phyloP scores from a whole-genome alignment of 1,284 basidiomycete genomes.

The Trichosporon faecale region DNA sequence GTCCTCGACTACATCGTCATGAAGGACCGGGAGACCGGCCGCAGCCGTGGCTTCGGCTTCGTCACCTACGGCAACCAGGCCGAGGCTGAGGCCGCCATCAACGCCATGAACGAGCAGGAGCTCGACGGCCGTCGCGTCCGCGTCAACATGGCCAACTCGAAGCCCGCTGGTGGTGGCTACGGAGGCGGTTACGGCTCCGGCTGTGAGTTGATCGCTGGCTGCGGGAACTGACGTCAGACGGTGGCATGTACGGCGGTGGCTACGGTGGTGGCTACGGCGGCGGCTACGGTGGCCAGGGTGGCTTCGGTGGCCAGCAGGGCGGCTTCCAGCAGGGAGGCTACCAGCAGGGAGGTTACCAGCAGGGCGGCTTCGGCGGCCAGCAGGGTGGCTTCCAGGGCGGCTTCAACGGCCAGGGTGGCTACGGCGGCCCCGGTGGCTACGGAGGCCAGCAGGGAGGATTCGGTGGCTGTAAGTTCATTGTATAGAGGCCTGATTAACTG shows the following conservation, averaged over 20 bases:
- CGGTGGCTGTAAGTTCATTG: slow-evolving; percentile 30
- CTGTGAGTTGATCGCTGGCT: slow-evolving; percentile 29
- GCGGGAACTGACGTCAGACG: slow-evolving; percentile 20
- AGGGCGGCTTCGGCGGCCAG: slow-evolving; percentile 33
- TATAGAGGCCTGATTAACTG: background rate
- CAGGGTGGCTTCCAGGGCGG: slow-evolving; percentile 46
- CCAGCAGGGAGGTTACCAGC: slow-evolving; percentile 49
- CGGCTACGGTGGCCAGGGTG: slow-evolving; percentile 33
- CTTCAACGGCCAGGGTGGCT: slow-evolving; percentile 47
- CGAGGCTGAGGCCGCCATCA: slow-evolving; percentile 80
- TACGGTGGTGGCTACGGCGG: slow-evolving; percentile 43
- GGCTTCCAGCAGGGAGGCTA: slow-evolving; percentile 45
- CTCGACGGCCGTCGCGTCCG: slow-evolving; percentile 86
- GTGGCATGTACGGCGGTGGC: slow-evolving; percentile 38
- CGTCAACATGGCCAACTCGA: slow-evolving; percentile 91
- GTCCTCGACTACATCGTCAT: slow-evolving; percentile 74
- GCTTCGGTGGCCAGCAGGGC: slow-evolving; percentile 46
- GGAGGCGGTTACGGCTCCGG: slow-evolving; percentile 50
- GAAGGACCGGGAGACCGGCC: slow-evolving; percentile 95
- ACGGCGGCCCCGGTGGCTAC: slow-evolving; percentile 47
- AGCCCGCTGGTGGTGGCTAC: slow-evolving; percentile 59
- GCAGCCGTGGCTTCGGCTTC: slow-evolving; percentile 94
- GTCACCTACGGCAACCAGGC: slow-evolving; percentile 66
- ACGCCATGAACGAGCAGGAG: slow-evolving; percentile 79
- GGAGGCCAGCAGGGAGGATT: slow-evolving; percentile 48